Percentiles rank a stretch among this genome's conserved stretches.
These are phyloP conservation scores for Sextonia rubra DNA, from an alignment of 164 flowering plant species.

Conservation along the genomic window DNA sequence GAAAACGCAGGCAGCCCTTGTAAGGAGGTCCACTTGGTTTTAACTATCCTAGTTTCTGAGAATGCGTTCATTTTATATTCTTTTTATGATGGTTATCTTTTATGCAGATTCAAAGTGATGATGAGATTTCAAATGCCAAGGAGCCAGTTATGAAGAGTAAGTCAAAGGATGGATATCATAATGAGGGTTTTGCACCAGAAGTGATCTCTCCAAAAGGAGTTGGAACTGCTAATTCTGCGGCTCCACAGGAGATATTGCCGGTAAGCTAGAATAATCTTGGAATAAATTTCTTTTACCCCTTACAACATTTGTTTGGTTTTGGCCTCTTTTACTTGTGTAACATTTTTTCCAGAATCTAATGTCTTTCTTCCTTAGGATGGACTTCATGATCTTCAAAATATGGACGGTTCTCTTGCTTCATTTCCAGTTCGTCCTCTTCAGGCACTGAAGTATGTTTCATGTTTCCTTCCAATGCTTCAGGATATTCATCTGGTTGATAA, in stretches of 20 bases:
- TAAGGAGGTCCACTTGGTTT: slow-evolving; percentile 36
- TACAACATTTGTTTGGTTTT: neutral
- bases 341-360: neutral
- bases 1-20: slow-evolving; percentile 90
- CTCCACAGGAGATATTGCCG: slow-evolving; percentile 17
- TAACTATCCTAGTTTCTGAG: neutral
- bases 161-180: slow-evolving; percentile 27
- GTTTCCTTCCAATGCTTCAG: neutral
- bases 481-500: neutral
- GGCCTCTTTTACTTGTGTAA: neutral
- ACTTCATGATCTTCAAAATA: slow-evolving; percentile 43
- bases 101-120: slow-evolving; percentile 76
- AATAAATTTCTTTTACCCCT: neutral
- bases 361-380: neutral
- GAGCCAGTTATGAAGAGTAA: slow-evolving; percentile 33
- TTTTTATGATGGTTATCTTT: slow-evolving; percentile 1
- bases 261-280: neutral
- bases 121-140: slow-evolving; percentile 38
- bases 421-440: slow-evolving; percentile 87
- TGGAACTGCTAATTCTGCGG: slow-evolving; percentile 29
- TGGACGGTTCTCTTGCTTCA: slow-evolving; percentile 59
- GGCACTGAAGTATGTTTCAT: slow-evolving; percentile 74
- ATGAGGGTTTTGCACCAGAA: slow-evolving; percentile 21
- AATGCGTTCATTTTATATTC: slow-evolving; percentile 1
- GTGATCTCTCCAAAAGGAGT: slow-evolving; percentile 30